phyloP scores from a whole-genome alignment of 177 flowering plant genomes.

The Vitis hybrid region DNA sequence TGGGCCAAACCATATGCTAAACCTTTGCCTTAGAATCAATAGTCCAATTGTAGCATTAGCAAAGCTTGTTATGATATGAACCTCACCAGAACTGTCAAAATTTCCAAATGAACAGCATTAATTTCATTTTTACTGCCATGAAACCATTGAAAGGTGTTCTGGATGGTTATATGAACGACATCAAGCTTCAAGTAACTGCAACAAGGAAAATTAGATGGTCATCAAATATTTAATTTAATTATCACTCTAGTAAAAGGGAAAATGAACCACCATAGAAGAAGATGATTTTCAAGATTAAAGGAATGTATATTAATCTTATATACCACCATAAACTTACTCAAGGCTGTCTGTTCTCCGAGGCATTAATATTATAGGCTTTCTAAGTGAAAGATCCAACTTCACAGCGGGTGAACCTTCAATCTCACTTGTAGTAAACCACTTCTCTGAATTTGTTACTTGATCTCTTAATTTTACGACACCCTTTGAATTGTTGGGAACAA shows the following conservation, averaged over 20 bases:
- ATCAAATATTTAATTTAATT: not conserved
- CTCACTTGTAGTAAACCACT: constrained; percentile 82
- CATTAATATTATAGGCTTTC: constrained; percentile 88
- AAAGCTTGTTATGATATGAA: not conserved
- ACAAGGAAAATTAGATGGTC: constrained; percentile 5
- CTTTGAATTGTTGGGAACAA: constrained; percentile 64
- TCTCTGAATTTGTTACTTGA: constrained; percentile 84
- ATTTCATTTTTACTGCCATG: constrained; percentile 69
- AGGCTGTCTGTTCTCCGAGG: constrained; percentile 81
- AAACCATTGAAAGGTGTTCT: constrained; percentile 83
- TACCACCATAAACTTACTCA: constrained; percentile 53
- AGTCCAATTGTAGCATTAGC: no score
- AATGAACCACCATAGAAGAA: not conserved
- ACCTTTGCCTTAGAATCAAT: not conserved
- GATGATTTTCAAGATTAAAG: not conserved
- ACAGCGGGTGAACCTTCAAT: constrained; percentile 97
- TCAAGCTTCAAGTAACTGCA: constrained; percentile 91
- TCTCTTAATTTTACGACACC: constrained; percentile 70
- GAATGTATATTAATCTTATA: not conserved
- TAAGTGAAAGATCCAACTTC: constrained; percentile 83
- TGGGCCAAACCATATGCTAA: not conserved
- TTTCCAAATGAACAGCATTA: constrained; percentile 83
- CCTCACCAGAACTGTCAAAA: constrained; percentile 62
- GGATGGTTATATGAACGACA: constrained; percentile 87
- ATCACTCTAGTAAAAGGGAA: not conserved